These are phyloP conservation scores for Geotrichum bryndzae DNA, from an alignment of 1,139 yeast genomes.

Conservation along the genomic window DNA sequence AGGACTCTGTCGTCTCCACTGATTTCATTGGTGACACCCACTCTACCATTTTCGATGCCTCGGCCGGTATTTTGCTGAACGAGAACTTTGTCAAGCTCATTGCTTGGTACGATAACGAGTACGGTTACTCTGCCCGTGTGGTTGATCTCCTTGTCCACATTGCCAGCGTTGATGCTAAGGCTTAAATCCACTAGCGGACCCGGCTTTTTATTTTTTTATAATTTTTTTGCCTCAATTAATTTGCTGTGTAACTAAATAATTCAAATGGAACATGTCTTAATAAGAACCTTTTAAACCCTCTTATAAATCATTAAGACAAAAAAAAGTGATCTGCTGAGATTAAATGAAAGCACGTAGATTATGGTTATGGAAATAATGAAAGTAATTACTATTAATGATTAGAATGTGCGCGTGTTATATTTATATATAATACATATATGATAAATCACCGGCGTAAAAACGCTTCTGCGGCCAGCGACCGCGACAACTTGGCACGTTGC, in stretches of 20 bases:
- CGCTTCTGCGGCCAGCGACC: conserved; percentile 56
- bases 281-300: no score
- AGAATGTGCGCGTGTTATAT: no score
- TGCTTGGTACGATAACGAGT: conserved; percentile 89
- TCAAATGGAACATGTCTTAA: no score
- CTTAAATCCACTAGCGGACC: conserved; percentile 2
- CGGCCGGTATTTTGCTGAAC: conserved; percentile 78
- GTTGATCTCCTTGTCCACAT: conserved; percentile 76
- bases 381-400: conserved; percentile 13
- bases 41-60: conserved; percentile 78
- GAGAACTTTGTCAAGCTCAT: conserved; percentile 80
- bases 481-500: conserved; percentile 58
- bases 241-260: no score
- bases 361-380: no score
- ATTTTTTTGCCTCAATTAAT: no score
- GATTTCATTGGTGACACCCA: conserved; percentile 73
- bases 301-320: no score
- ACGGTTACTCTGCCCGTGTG: conserved; percentile 88
- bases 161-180: conserved; percentile 41
- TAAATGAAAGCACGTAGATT: no score
- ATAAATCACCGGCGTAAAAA: conserved; percentile 5
- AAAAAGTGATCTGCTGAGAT: no score
- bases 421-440: no score
- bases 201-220: no score
- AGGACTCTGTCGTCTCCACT: conserved; percentile 79